These are phyloP conservation scores for Talaromyces pinophilus DNA, from an alignment of 2,329 filamentous ascomycete genomes.

Conservation along the genomic window DNA sequence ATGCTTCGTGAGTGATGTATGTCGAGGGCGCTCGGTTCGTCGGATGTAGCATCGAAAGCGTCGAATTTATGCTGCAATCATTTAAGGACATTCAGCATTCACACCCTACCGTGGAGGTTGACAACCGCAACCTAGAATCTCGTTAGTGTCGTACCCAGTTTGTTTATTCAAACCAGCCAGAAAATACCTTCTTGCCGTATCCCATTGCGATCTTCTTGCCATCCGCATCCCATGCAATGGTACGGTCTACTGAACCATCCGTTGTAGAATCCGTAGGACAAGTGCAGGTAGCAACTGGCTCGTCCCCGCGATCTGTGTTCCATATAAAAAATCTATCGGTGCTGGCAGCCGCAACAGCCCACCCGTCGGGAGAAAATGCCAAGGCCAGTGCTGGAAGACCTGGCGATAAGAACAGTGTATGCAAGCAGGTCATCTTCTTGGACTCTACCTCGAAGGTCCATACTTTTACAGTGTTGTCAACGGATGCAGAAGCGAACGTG, in stretches of 20 bases:
- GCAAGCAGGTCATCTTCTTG: constrained; percentile 40
- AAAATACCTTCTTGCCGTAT: constrained; percentile 50
- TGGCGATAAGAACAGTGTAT: constrained; percentile 40
- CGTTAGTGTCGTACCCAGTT: neutral
- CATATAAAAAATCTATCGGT: constrained; percentile 49
- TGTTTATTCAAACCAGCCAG: neutral
- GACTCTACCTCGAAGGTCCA: constrained; percentile 46
- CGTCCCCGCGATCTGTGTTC: constrained; percentile 49
- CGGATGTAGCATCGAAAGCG: neutral
- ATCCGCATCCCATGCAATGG: constrained; percentile 55
- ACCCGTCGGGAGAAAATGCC: constrained; percentile 51
- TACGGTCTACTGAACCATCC: constrained; percentile 34
- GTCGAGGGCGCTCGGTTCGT: neutral
- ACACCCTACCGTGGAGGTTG: constrained; percentile 17
- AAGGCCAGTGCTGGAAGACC: constrained; percentile 44
- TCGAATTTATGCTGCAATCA: neutral
- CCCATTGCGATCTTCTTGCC: constrained; percentile 56
- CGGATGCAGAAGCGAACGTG: constrained; percentile 48
- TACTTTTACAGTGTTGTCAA: constrained; percentile 48
- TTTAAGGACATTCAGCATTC: constrained; percentile 11
- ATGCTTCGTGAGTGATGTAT: constrained; percentile 3
- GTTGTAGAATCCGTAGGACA: constrained; percentile 37
- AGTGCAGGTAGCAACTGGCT: constrained; percentile 45
- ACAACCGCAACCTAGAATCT: constrained; percentile 20
- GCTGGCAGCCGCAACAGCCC: constrained; percentile 48